These are phyloP conservation scores for Decorospora gaudefroyi DNA, from an alignment of 2,329 filamentous ascomycete species.

Conservation along the genomic window DNA sequence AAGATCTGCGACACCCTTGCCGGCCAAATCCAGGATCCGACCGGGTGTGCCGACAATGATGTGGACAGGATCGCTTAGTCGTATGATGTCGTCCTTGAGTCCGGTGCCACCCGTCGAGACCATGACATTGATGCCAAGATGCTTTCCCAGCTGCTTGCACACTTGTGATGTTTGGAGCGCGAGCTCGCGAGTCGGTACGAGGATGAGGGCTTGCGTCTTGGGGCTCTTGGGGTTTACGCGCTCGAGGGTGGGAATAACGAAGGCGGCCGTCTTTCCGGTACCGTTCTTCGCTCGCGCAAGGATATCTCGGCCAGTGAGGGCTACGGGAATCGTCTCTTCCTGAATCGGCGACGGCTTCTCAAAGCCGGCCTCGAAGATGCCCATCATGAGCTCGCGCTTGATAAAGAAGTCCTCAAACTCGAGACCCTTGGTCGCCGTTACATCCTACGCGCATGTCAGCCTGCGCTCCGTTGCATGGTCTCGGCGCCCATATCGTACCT, in stretches of 20 bases:
- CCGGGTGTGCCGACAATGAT: conserved; percentile 97
- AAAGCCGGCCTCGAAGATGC: conserved; percentile 98
- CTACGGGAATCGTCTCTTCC: conserved; percentile 98
- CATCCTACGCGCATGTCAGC: conserved; percentile 68
- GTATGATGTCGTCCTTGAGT: conserved; percentile 94
- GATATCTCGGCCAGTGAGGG: conserved; percentile 91
- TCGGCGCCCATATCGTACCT: conserved; percentile 58
- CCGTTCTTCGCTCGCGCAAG: conserved; percentile 97
- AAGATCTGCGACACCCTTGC: conserved; percentile 94
- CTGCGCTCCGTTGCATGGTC: background rate
- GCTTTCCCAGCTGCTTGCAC: conserved; percentile 97
- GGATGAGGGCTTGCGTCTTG: conserved; percentile 94
- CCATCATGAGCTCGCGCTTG: conserved; percentile 95
- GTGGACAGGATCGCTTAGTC: conserved; percentile 90
- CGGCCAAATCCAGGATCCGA: conserved; percentile 91
- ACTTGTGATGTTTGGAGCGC: conserved; percentile 98
- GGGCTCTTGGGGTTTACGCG: conserved; percentile 95
- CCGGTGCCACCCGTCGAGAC: conserved; percentile 96
- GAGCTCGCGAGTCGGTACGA: conserved; percentile 94
- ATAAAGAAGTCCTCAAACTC: conserved; percentile 98
- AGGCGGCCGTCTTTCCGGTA: conserved; percentile 97
- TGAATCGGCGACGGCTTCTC: conserved; percentile 99
- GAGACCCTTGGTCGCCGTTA: conserved; percentile 94
- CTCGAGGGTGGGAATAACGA: conserved; percentile 93
- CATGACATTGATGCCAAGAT: conserved; percentile 98